phyloP scores from a whole-genome alignment of 257 asterid genomes.

The Pogostemon cablin region DNA sequence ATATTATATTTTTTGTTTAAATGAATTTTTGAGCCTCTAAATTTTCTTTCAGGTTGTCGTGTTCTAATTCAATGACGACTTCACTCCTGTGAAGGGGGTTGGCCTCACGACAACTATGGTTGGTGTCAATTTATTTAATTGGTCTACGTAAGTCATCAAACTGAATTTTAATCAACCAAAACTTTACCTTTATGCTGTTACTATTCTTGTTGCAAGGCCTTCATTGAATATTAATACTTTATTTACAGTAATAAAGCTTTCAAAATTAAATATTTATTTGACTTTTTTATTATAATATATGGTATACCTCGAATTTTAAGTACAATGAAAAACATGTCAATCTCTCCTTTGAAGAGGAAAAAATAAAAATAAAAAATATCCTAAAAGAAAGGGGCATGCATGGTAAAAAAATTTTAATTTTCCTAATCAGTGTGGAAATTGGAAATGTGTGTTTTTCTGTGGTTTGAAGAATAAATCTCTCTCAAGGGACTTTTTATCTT shows the following conservation, averaged over 20 bases:
- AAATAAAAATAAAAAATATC: no score
- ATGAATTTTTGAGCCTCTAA: constrained; percentile 19
- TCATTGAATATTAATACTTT: not conserved
- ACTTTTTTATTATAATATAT: not conserved
- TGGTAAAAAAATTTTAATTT: no score
- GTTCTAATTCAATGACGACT: constrained; percentile 87
- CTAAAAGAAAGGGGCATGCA: no score
- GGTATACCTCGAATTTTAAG: not conserved
- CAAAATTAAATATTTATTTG: not conserved
- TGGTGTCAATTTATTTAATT: constrained; percentile 87
- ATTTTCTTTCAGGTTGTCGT: constrained; percentile 74
- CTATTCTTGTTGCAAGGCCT: not conserved
- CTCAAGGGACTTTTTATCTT: no score
- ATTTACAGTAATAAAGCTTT: not conserved
- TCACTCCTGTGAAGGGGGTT: constrained; percentile 78
- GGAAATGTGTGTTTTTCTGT: no score
- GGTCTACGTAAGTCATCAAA: constrained; percentile 85
- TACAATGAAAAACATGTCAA: no score
- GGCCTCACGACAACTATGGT: constrained; percentile 76
- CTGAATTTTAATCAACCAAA: constrained; percentile 18
- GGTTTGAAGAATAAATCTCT: no score
- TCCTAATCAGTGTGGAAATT: no score
- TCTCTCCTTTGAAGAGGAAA: no score
- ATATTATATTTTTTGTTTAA: not conserved
- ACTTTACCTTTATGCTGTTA: not conserved